These are phyloP conservation scores for Oryza rufipogon DNA, from an alignment of 176 grass and related monocot genomes.

Conservation along the genomic window DNA sequence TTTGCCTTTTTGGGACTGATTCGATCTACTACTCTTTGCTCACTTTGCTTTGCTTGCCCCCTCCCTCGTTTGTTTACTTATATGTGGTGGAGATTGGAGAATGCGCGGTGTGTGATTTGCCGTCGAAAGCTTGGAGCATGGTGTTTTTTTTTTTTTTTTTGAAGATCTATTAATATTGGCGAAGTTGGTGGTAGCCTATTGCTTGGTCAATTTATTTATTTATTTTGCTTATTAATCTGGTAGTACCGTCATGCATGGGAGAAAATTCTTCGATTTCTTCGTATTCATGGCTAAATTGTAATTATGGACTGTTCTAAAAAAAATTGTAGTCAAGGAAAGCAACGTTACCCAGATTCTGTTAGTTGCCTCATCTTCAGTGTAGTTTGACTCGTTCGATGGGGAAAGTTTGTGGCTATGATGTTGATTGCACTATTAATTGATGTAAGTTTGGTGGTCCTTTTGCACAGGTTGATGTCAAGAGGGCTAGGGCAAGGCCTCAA, in stretches of 20 bases:
- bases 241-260: background rate
- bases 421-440: background rate
- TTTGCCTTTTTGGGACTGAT: background rate
- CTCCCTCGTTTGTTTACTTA: background rate
- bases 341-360: background rate
- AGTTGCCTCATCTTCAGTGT: background rate
- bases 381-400: background rate
- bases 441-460: background rate
- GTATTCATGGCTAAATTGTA: background rate
- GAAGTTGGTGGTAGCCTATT: slow-evolving; percentile 18
- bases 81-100: no score
- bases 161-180: background rate
- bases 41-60: no score
- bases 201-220: background rate
- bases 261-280: background rate
- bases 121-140: background rate
- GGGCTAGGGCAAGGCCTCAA: slow-evolving; percentile 53
- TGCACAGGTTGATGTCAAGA: slow-evolving; percentile 73
- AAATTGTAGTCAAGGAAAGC: background rate
- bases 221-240: background rate
- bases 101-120: background rate
- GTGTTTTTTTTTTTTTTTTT: background rate
- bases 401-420: background rate
- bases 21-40: slow-evolving; percentile 10
- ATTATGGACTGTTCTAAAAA: background rate